Evolutionary conservation across 805 yeast species (phyloP).

Genomic region (Hyphopichia homilentoma): DNA sequence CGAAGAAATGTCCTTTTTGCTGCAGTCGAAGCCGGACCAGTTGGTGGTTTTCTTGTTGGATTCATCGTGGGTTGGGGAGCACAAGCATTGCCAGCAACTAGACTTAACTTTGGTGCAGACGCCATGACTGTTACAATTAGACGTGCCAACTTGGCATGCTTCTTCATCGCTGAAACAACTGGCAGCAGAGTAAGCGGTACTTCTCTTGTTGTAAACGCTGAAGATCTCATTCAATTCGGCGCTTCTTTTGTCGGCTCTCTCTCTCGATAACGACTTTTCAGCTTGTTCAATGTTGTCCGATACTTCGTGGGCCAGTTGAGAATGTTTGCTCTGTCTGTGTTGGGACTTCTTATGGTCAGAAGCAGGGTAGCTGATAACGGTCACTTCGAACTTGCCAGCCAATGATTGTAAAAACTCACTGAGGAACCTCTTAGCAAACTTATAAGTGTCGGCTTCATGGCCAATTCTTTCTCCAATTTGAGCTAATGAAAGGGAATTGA

Average conservation of each 20-base stretch:
- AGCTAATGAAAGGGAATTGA: slow-evolving; percentile 41
- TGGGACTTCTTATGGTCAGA: slow-evolving; percentile 13
- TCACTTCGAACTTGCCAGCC: slow-evolving; percentile 18
- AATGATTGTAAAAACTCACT: slow-evolving; percentile 22
- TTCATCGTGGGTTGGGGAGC: slow-evolving; percentile 42
- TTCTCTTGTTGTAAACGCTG: slow-evolving; percentile 8
- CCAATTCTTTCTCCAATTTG: slow-evolving; percentile 44
- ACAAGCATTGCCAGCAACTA: slow-evolving; percentile 50
- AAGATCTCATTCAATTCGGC: slow-evolving; percentile 15
- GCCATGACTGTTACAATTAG: slow-evolving; percentile 54
- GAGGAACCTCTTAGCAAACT: slow-evolving; percentile 34
- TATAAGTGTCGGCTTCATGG: slow-evolving; percentile 36
- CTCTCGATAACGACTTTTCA: slow-evolving; percentile 2
- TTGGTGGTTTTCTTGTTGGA: slow-evolving; percentile 42
- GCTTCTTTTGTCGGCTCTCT: slow-evolving; percentile 12
- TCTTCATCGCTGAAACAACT: slow-evolving; percentile 42
- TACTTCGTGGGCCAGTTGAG: too few relatives aligned
- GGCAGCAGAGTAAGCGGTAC: slow-evolving; percentile 7
- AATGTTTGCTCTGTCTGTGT: slow-evolving; percentile 5
- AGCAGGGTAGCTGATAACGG: slow-evolving; percentile 30
- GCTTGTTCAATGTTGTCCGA: slow-evolving; percentile 7
- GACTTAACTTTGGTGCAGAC: slow-evolving; percentile 35
- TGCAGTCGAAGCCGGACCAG: slow-evolving; percentile 60
- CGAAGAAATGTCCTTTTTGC: slow-evolving; percentile 62
- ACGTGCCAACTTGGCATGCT: slow-evolving; percentile 44